Percentiles rank a stretch among this genome's conserved stretches.
Evolutionary conservation across 169 alveolate genomes (phyloP).

Genomic region (Plasmodium gallinaceum): DNA sequence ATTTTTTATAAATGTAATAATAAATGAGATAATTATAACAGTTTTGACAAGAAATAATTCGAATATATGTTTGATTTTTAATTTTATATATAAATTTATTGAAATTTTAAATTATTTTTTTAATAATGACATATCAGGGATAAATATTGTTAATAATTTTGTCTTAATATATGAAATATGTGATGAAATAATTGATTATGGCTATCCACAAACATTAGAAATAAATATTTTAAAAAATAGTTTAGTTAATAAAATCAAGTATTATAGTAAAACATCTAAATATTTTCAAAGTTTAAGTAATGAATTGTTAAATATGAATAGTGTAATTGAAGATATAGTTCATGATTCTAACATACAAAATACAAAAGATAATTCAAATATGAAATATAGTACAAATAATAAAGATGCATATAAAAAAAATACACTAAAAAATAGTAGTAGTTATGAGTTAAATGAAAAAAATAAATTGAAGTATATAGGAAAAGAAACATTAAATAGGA

Average conservation of each 20-base stretch:
- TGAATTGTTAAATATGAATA: slow-evolving; percentile 37
- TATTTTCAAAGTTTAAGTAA: slow-evolving; percentile 45
- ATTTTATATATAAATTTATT: slow-evolving; percentile 68
- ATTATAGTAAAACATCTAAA: slow-evolving; percentile 57
- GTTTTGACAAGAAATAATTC: slow-evolving; percentile 54
- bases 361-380: slow-evolving; percentile 14
- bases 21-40: slow-evolving; percentile 65
- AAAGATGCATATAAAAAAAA: slow-evolving; percentile 23
- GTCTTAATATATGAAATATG: slow-evolving; percentile 96
- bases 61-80: slow-evolving; percentile 52
- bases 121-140: slow-evolving; percentile 56
- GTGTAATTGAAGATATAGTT: slow-evolving; percentile 65
- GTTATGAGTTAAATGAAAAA: slow-evolving; percentile 49
- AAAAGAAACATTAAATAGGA: slow-evolving; percentile 64
- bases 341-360: slow-evolving; percentile 47
- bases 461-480: slow-evolving; percentile 71
- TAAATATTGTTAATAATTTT: slow-evolving; percentile 94
- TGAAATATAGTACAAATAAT: slow-evolving; percentile 23
- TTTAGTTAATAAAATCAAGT: slow-evolving; percentile 77
- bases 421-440: slow-evolving; percentile 17
- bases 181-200: slow-evolving; percentile 97
- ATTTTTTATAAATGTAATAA: slow-evolving; percentile 52
- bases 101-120: slow-evolving; percentile 66
- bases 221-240: slow-evolving; percentile 93
- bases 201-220: slow-evolving; percentile 95